Evolutionary conservation across 2,329 filamentous ascomycete genomes (phyloP), one percentile per base, ranked within the genome.

Genomic region (Aureobasidium mangrovei): DNA sequence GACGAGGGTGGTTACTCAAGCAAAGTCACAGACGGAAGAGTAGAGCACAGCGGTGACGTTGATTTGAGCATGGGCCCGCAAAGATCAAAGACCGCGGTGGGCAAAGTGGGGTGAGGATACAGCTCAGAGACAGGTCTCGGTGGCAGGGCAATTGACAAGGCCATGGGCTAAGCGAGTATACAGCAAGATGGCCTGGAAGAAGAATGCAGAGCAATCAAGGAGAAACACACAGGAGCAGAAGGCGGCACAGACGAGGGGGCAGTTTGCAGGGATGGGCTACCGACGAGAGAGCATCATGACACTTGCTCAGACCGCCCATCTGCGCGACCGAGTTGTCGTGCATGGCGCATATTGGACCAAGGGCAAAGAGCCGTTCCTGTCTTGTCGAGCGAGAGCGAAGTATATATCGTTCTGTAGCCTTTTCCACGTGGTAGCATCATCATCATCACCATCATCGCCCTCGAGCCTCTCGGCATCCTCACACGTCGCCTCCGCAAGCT

Each of bases 241-340:
- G 18, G 18, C 18, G 18, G 32, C 32, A 35, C 32, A 35, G 32
- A 35, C 32, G 32, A 12, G 9, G 35, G 27, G 5, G 12, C 28
- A 7, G 46, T 27, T 12, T 36, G 38, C 26, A 29, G 28, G 31
- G 33, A 18, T 40, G 33, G 35, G 40, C 32, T 26, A 35, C 35
- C 46, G 26, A 42, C 40, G 18, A 38, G 32, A 9, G 46, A 40
- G 28, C 33, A 38, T 35, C 47, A 27, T 7, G 18, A 18, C 18
- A 18, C 18, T 18, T 18, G 18, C 7, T 12, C 38, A 42, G 47
- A 51, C 47, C 36, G 47, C 38, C 47, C 32, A 33, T 51, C 47
- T 49, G 46, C 46, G 32, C 7, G 32, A 49, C 32, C 32, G 46
- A 49, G n/a, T 51, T 35, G 47, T 42, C 47, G 38, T 51, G 47